Evolutionary conservation across 345 rosid genomes (phyloP), one percentile per base, ranked within the genome.

Genomic region (Limnanthes douglasii): DNA sequence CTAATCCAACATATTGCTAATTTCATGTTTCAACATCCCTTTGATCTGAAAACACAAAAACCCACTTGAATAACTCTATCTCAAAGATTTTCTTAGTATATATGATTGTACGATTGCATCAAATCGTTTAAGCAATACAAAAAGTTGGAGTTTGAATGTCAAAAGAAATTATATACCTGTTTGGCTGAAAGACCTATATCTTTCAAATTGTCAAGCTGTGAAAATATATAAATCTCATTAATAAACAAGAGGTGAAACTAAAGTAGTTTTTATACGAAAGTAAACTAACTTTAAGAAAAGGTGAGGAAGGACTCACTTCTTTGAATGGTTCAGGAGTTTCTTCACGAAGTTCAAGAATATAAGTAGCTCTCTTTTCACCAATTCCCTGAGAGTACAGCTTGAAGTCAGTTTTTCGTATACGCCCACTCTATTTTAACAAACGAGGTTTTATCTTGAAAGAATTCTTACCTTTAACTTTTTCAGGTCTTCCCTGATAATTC

Each of bases 321-420:
- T 75, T 70, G 26, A 83, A 83, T 15, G 77, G 84, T 43, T 65
- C 77, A 0, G 75, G 69, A 15, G 83, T 62, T 33, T 67, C 68
- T 31, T 70, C 58, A 0, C 86, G 86, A 40, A 72, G 66, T 48
- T 72, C 56, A 38, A 84, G 64, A 54, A 84, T 71, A 60, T 34
- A 59, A 4, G 54, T 54, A 0, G 96, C 96, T 55, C 93, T 66
- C 59, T 69, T 85, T 40, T 76, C 88, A 51, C 88, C 88, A 11
- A 85, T 79, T 35, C 95, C 95, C 95, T 84, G 15, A 25, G 48
- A 37, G 36, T 37, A 2, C 28, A 33, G 21, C 24, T 34, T 15
- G 14, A 6, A 45, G 5, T 12, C 2, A 5, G 6, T 48, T 10
- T 9, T 17, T 16, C 18, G n/a, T n/a, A n/a, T n/a, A n/a, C n/a